These are phyloP conservation scores for Talaromyces sp. DNA, from an alignment of 2,329 filamentous ascomycete species.

Conservation along the genomic window DNA sequence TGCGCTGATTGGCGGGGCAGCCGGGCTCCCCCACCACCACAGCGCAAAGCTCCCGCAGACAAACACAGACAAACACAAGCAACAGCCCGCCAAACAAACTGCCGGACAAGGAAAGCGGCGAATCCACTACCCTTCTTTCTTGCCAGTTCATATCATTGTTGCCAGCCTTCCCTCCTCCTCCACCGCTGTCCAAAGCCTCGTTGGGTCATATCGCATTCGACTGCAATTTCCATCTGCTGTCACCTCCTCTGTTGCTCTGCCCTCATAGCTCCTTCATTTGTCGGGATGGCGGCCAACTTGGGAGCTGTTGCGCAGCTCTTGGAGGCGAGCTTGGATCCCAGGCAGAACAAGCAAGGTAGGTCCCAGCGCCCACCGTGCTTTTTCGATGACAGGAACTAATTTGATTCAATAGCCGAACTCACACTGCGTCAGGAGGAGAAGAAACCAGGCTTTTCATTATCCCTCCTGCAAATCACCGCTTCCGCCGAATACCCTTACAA, in stretches of 20 bases:
- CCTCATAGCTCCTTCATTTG: neutral
- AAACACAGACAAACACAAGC: neutral
- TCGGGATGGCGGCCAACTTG: slow-evolving; percentile 56
- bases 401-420: slow-evolving; percentile 61
- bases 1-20: neutral
- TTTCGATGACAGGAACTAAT: neutral
- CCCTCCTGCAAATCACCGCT: slow-evolving; percentile 84
- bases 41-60: slow-evolving; percentile 14
- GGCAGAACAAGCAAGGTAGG: slow-evolving; percentile 82
- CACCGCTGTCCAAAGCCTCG: neutral
- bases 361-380: slow-evolving; percentile 12
- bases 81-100: slow-evolving; percentile 27
- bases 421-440: slow-evolving; percentile 72
- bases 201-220: neutral
- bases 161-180: neutral
- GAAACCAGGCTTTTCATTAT: slow-evolving; percentile 82
- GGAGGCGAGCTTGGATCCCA: slow-evolving; percentile 81
- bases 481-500: slow-evolving; percentile 65
- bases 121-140: slow-evolving; percentile 6
- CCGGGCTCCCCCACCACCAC: slow-evolving; percentile 12
- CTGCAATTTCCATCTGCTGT: neutral
- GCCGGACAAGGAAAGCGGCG: slow-evolving; percentile 25
- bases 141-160: neutral
- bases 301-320: slow-evolving; percentile 72
- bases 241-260: neutral